Percentiles rank a stretch among this genome's conserved stretches.
These are phyloP conservation scores for Tothia fuscella DNA, from an alignment of 2,329 filamentous ascomycete genomes.

Conservation along the genomic window DNA sequence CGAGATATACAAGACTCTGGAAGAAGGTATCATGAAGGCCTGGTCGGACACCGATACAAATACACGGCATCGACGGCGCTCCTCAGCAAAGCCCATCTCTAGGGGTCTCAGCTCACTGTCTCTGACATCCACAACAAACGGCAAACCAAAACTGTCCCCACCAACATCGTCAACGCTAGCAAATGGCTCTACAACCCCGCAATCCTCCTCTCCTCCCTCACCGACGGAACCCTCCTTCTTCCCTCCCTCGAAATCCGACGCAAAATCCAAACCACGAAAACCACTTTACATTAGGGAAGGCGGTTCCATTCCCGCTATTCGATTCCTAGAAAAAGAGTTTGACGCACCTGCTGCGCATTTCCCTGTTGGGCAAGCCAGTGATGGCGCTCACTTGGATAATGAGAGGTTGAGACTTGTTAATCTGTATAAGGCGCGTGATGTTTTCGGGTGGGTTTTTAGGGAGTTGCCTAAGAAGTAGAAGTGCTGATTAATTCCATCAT, in stretches of 20 bases:
- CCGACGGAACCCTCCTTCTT: constrained; percentile 19
- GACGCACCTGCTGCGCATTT: constrained; percentile 80
- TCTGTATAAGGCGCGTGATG: constrained; percentile 80
- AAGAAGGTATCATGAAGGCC: constrained; percentile 69
- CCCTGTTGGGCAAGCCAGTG: constrained; percentile 88
- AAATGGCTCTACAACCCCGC: constrained; percentile 26
- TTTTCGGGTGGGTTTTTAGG: constrained; percentile 76
- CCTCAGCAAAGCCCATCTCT: too few relatives aligned
- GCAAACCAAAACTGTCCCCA: constrained; percentile 27
- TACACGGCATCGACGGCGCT: constrained; percentile 19
- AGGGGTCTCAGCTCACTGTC: too few relatives aligned
- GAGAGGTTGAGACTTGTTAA: constrained; percentile 84
- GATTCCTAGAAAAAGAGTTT: constrained; percentile 92
- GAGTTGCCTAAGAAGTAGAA: constrained; percentile 34
- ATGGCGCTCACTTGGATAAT: constrained; percentile 88
- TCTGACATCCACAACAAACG: too few relatives aligned
- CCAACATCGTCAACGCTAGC: constrained; percentile 42
- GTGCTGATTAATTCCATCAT: too few relatives aligned
- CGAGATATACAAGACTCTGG: constrained; percentile 79
- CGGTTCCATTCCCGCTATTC: constrained; percentile 85
- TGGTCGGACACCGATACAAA: constrained; percentile 45
- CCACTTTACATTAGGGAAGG: constrained; percentile 93
- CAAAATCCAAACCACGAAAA: constrained; percentile 30
- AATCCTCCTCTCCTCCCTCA: constrained; percentile 22
- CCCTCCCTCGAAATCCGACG: not conserved